A percentile compares a stretch with the other conserved stretches of the same genome.
Conservation (phyloP, 1,139 yeast genomes). For the Saccharomyces hybrid region DNA sequence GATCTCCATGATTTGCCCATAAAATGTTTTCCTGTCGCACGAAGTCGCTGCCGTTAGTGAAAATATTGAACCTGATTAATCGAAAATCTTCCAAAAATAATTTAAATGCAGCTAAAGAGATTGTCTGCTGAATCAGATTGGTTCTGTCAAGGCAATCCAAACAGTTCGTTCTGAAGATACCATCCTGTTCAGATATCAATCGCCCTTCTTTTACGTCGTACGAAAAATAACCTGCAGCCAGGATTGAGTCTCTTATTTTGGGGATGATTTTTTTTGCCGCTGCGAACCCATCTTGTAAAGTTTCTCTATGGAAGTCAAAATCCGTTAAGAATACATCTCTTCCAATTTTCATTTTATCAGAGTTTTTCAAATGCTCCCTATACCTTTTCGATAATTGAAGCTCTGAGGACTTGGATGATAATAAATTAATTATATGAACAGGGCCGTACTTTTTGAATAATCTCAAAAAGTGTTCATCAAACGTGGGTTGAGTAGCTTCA, state of each 20-base stretch:
- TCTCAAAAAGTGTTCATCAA: slow-evolving; percentile 68
- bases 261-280: slow-evolving; percentile 71
- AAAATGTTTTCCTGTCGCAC: slow-evolving; percentile 63
- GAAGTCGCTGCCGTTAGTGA: slow-evolving; percentile 37
- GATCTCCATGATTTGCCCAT: slow-evolving; percentile 99
- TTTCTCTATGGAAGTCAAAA: slow-evolving; percentile 91
- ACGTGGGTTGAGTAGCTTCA: slow-evolving; percentile 90
- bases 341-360: slow-evolving; percentile 32
- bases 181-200: slow-evolving; percentile 67
- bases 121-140: slow-evolving; percentile 82
- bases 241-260: slow-evolving; percentile 52
- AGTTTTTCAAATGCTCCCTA: slow-evolving; percentile 40
- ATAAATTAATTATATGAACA: slow-evolving; percentile 74
- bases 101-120: slow-evolving; percentile 60
- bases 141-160: slow-evolving; percentile 94
- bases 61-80: slow-evolving; percentile 30
- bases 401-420: slow-evolving; percentile 75
- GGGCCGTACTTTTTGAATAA: slow-evolving; percentile 72
- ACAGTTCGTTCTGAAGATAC: slow-evolving; percentile 88
- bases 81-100: slow-evolving; percentile 49
- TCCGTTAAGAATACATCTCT: slow-evolving; percentile 59
- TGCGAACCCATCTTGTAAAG: slow-evolving; percentile 78
- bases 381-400: slow-evolving; percentile 64
- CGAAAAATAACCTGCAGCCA: slow-evolving; percentile 73
- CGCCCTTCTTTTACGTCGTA: slow-evolving; percentile 45